These are phyloP conservation scores for Pseudogymnoascus sp. DNA, from an alignment of 2,329 filamentous ascomycete species.

Conservation along the genomic window DNA sequence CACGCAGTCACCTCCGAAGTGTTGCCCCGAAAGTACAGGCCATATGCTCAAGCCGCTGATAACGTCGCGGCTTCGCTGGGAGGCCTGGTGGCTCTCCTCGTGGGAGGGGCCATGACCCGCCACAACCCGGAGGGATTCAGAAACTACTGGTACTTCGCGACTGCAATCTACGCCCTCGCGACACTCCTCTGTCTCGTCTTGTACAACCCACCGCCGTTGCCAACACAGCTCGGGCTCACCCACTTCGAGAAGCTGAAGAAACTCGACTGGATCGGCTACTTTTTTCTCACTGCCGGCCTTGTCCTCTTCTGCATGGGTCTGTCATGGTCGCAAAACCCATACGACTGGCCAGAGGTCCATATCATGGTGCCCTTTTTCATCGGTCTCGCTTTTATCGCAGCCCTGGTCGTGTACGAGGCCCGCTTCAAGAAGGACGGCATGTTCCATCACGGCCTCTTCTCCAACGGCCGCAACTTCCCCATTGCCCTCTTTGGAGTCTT, in stretches of 20 bases:
- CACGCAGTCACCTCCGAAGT: constrained; percentile 34
- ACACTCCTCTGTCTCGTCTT: constrained; percentile 23
- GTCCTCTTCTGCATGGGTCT: constrained; percentile 34
- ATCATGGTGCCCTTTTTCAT: constrained; percentile 31
- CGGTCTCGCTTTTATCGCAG: constrained; percentile 22
- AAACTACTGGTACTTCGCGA: constrained; percentile 31
- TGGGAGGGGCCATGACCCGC: constrained; percentile 30
- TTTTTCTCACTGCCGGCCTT: constrained; percentile 28
- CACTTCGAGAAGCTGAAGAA: constrained; percentile 28
- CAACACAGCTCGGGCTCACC: constrained; percentile 24
- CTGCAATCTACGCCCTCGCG: constrained; percentile 25
- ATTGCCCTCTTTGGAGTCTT: constrained; percentile 31
- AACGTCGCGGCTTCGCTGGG: constrained; percentile 28
- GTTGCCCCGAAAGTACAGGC: constrained; percentile 30
- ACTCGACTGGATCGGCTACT: constrained; percentile 35
- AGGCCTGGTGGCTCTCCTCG: constrained; percentile 27
- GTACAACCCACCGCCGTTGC: constrained; percentile 29
- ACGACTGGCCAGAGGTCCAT: constrained; percentile 31
- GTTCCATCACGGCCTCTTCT: constrained; percentile 35
- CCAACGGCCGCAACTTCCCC: constrained; percentile 30
- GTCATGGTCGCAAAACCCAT: constrained; percentile 33
- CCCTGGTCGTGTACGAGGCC: constrained; percentile 30
- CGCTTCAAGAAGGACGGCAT: constrained; percentile 32
- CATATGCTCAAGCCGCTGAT: constrained; percentile 30
- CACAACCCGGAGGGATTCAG: constrained; percentile 27